These are phyloP conservation scores for Digitaria exilis DNA, from an alignment of 202 grass and related monocot species.

Conservation along the genomic window DNA sequence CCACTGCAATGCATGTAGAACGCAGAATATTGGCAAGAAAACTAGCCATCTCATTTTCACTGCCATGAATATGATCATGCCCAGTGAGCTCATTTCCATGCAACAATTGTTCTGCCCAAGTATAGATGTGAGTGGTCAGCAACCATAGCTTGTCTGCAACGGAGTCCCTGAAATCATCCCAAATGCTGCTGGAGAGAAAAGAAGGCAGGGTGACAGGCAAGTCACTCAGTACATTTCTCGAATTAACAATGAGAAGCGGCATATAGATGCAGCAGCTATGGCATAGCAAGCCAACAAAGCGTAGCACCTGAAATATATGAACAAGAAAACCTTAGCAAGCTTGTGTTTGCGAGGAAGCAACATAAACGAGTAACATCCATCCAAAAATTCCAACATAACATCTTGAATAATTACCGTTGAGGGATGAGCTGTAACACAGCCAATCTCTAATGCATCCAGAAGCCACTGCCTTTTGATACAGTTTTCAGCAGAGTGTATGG, in stretches of 20 bases:
- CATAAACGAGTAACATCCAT: constrained; percentile 3
- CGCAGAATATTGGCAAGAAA: constrained; percentile 60
- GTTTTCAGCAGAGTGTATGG: constrained; percentile 56
- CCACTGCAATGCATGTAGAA: constrained; percentile 67
- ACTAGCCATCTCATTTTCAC: constrained; percentile 49
- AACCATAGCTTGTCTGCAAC: constrained; percentile 71
- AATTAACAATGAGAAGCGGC: constrained; percentile 82
- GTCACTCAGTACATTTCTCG: constrained; percentile 65
- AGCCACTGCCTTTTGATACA: constrained; percentile 76
- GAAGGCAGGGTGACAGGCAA: constrained; percentile 80
- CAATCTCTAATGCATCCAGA: constrained; percentile 86
- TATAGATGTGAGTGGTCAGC: constrained; percentile 57
- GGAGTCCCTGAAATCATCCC: constrained; percentile 54
- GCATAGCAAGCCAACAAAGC: constrained; percentile 78
- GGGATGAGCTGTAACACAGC: constrained; percentile 75
- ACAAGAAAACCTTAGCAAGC: constrained; percentile 14
- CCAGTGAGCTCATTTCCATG: constrained; percentile 18
- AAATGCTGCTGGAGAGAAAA: constrained; percentile 66
- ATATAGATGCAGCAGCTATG: constrained; percentile 82
- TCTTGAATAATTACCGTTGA: constrained; percentile 61
- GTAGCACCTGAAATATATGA: constrained; percentile 59
- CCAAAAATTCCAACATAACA: constrained; percentile 22
- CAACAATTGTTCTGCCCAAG: constrained; percentile 51
- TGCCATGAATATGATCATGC: constrained; percentile 48
- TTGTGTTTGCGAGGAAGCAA: constrained; percentile 7